phyloP scores from a whole-genome alignment of 139 green algal genomes.

The Nannochloris sp. region DNA sequence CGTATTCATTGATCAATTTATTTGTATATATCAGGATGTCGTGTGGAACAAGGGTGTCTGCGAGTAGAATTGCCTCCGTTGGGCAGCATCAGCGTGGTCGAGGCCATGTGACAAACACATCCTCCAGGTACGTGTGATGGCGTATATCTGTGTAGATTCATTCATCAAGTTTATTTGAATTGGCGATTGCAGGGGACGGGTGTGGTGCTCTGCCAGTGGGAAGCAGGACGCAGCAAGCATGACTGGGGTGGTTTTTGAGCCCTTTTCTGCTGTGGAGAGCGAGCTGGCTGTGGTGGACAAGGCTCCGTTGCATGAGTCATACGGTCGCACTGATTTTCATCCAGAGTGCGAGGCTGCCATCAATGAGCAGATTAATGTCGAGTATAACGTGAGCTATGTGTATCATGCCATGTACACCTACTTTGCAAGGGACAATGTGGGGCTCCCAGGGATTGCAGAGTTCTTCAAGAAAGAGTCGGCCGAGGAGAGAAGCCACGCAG shows the following conservation, averaged over 20 bases:
- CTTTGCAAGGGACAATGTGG: conserved; percentile 96
- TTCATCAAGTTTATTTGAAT: no score
- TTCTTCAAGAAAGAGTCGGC: conserved; percentile 54
- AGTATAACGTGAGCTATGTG: conserved; percentile 86
- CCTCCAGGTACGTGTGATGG: no score
- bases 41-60: no score
- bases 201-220: not conserved
- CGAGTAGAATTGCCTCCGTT: no score
- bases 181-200: not conserved
- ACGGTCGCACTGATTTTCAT: conserved; percentile 68
- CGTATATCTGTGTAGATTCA: no score
- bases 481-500: conserved; percentile 85
- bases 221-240: not conserved
- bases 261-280: conserved; percentile 58
- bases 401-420: conserved; percentile 91
- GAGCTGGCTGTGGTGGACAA: conserved; percentile 64
- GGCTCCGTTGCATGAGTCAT: conserved; percentile 46
- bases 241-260: conserved; percentile 60
- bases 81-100: no score
- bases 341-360: conserved; percentile 73
- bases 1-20: no score
- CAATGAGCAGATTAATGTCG: conserved; percentile 88
- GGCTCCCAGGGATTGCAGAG: conserved; percentile 73
- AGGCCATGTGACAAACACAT: no score
- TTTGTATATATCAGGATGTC: no score